Evolutionary conservation across 2,329 filamentous ascomycete genomes (phyloP).

Genomic region (Alternaria brassicicola): DNA sequence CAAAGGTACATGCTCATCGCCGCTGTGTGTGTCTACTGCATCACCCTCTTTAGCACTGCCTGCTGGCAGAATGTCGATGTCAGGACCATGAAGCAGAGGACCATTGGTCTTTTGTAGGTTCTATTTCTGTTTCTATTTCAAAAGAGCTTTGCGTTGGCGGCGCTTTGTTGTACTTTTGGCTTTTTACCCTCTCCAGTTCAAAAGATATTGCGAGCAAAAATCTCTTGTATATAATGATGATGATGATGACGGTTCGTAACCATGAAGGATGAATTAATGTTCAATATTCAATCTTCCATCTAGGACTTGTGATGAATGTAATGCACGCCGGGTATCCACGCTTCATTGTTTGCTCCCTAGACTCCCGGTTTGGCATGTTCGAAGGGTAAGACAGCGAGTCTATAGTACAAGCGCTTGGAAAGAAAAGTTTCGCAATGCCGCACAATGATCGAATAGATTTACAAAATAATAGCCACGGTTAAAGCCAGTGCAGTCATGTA

Average conservation of each 20-base stretch:
- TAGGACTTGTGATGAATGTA: background rate
- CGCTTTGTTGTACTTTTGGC: background rate
- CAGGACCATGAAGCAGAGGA: conserved; percentile 42
- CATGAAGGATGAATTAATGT: background rate
- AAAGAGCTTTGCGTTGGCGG: background rate
- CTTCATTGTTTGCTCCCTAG: background rate
- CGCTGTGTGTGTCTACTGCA: conserved; percentile 38
- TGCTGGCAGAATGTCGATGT: conserved; percentile 42
- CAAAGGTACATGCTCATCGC: conserved; percentile 49
- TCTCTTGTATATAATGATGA: background rate
- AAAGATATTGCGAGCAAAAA: background rate
- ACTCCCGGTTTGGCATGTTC: background rate
- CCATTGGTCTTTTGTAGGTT: conserved; percentile 37
- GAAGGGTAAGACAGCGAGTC: background rate
- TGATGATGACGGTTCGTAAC: background rate
- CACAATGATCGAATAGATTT: background rate
- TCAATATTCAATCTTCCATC: background rate
- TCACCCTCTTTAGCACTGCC: conserved; percentile 31
- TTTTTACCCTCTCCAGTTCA: background rate
- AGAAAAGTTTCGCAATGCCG: background rate
- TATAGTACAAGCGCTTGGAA: background rate
- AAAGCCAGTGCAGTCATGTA: conserved; percentile 1
- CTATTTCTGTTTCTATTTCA: background rate
- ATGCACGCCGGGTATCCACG: background rate
- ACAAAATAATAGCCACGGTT: background rate